Base-by-base conservation (phyloP, 139 green algal species). In the Desmodesmus armatus region DNA sequence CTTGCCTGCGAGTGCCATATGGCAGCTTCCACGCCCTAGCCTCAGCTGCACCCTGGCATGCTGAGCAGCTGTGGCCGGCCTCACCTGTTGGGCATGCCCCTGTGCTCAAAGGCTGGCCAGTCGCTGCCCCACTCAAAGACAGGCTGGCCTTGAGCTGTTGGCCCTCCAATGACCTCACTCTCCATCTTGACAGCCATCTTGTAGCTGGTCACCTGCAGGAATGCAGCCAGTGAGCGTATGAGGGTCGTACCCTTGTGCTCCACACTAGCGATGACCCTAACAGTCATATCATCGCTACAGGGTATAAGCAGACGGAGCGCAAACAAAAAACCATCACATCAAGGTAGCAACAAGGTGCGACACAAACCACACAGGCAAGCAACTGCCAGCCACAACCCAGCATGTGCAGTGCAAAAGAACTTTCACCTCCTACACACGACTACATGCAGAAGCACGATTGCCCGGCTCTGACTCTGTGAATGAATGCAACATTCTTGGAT, bases 151-250 rank as follows among this genome's bases (percentile, higher is more conserved):
- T 91, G 82, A 6, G 84, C 67, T 5, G 88, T 91, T 25, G 89
- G 89, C 17, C 89, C 89, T 1, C 84, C 86, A 37, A 92, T 51
- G 2, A 92, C 89, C 77, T 92, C 89, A 44, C 65, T 72, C 84
- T 88, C 80, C 87, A 92, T 72, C 0, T 41, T 6, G 4, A 65
- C 19, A 9, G 91, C 90, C 83, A 94, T 51, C 17, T n/a, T 44
- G 41, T 82, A 89, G 29, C 21, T 90, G n/a, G 91, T 94, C 53
- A 94, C 92, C 87, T 90, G 82, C 31, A 39, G 6, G n/a, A n/a
- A 17, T 37, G 66, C 47, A 67, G 55, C n/a, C n/a, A n/a, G n/a
- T n/a, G n/a, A n/a, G n/a, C n/a, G n/a, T n/a, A n/a, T n/a, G n/a
- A n/a, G n/a, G n/a, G n/a, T n/a, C n/a, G n/a, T n/a, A n/a, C n/a